Conservation (phyloP, 805 yeast species). For the Komagataella pseudopastoris region DNA sequence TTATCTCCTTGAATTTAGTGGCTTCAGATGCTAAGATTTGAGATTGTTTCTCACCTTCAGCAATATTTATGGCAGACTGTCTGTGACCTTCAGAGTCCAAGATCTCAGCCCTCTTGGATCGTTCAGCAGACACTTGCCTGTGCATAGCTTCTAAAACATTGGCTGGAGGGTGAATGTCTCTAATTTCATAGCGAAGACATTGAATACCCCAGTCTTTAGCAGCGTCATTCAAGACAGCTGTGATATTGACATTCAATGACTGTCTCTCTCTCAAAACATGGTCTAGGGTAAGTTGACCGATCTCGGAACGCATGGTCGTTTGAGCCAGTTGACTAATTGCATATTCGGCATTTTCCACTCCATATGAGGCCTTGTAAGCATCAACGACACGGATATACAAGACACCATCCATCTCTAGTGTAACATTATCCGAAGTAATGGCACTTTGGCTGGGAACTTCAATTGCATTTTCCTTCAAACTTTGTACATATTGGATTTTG, state of each 20-base stretch:
- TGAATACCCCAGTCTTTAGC: conserved; percentile 77
- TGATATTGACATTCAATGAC: conserved; percentile 56
- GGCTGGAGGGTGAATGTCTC: conserved; percentile 79
- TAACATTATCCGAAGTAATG: conserved; percentile 76
- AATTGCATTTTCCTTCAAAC: conserved; percentile 72
- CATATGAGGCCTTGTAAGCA: conserved; percentile 77
- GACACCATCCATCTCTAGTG: conserved; percentile 76
- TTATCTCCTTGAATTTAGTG: conserved; percentile 42
- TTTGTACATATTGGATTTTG: conserved; percentile 68
- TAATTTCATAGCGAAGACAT: conserved; percentile 74
- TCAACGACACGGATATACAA: conserved; percentile 66
- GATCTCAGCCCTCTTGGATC: conserved; percentile 79
- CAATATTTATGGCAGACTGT: conserved; percentile 67
- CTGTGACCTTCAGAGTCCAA: conserved; percentile 78
- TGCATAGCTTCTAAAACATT: conserved; percentile 87
- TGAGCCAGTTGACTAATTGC: conserved; percentile 81
- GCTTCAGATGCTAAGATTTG: conserved; percentile 71
- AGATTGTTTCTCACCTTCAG: conserved; percentile 69
- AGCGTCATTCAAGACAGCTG: conserved; percentile 71
- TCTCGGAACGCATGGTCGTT: conserved; percentile 84
- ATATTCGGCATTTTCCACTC: conserved; percentile 79
- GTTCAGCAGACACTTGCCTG: conserved; percentile 77
- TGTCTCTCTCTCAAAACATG: conserved; percentile 70
- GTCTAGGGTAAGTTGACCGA: conserved; percentile 72
- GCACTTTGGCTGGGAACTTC: conserved; percentile 80